A percentile compares a stretch with the other conserved stretches of the same genome.
These are phyloP conservation scores for Spathaspora gorwiae DNA, from an alignment of 805 yeast species.

Conservation along the genomic window DNA sequence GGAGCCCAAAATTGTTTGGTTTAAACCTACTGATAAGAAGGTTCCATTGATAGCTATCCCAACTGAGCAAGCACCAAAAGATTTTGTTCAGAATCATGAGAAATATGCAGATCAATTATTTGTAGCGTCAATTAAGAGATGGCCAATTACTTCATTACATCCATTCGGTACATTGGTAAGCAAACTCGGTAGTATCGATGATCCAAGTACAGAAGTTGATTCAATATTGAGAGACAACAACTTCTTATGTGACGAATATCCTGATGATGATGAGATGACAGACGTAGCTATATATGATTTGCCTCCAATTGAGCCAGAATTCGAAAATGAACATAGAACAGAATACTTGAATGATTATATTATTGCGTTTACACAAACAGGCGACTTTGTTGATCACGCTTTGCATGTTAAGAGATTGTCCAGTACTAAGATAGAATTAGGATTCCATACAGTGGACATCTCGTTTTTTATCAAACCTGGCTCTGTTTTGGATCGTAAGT, in stretches of 20 bases:
- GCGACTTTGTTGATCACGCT: constrained; percentile 67
- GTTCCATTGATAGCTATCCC: constrained; percentile 98
- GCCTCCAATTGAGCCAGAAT: constrained; percentile 35
- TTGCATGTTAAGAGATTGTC: constrained; percentile 67
- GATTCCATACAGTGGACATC: constrained; percentile 82
- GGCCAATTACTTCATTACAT: constrained; percentile 98
- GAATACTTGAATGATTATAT: constrained; percentile 58
- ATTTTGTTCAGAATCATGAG: constrained; percentile 89
- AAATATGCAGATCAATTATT: constrained; percentile 75
- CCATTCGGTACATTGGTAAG: constrained; percentile 94
- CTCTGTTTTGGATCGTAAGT: constrained; percentile 77
- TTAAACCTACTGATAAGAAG: constrained; percentile 95
- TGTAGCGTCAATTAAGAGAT: constrained; percentile 93
- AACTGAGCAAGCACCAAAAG: constrained; percentile 95
- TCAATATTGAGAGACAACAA: constrained; percentile 86
- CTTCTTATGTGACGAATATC: constrained; percentile 75
- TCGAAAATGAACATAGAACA: constrained; percentile 38
- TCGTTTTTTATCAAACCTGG: constrained; percentile 69
- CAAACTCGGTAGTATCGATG: constrained; percentile 77
- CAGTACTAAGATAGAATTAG: constrained; percentile 66
- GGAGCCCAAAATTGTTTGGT: constrained; percentile 96
- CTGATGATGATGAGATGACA: constrained; percentile 22
- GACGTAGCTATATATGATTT: constrained; percentile 26
- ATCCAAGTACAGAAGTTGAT: constrained; percentile 73
- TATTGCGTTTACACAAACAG: constrained; percentile 58